Percentiles rank a stretch among this genome's conserved stretches.
phyloP scores from a whole-genome alignment of 176 grass and related monocot genomes.

The Poa pratensis region DNA sequence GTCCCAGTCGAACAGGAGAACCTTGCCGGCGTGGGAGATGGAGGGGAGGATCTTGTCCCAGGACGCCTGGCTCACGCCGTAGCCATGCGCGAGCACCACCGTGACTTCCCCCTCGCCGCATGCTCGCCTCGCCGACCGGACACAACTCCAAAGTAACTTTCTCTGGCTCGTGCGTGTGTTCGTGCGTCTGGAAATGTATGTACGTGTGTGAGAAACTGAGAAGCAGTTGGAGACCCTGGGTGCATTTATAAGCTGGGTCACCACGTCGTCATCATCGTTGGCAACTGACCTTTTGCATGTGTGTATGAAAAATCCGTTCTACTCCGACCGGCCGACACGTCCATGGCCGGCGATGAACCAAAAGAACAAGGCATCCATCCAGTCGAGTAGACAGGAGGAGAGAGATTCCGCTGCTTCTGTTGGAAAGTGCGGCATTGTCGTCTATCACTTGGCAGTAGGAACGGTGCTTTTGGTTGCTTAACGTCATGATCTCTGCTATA shows the following conservation, averaged over 20 bases:
- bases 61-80: constrained; percentile 58
- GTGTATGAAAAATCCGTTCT: no score
- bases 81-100: constrained; percentile 79
- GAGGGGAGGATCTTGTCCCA: constrained; percentile 65
- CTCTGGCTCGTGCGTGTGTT: no score
- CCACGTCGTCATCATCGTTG: not conserved
- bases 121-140: no score
- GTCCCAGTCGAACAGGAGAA: constrained; percentile 91
- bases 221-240: not conserved
- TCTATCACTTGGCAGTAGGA: not conserved
- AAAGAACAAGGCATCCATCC: not conserved
- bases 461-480: not conserved
- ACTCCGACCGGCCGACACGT: no score
- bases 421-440: not conserved
- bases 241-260: not conserved
- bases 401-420: not conserved
- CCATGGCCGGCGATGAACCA: not conserved
- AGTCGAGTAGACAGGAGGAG: not conserved
- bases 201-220: no score
- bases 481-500: not conserved
- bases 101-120: no score
- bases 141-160: no score
- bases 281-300: not conserved
- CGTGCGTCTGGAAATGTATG: not conserved
- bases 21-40: constrained; percentile 35